These are phyloP conservation scores for Penicillium waksmanii DNA, from an alignment of 495 filamentous ascomycete genomes.

Conservation along the genomic window DNA sequence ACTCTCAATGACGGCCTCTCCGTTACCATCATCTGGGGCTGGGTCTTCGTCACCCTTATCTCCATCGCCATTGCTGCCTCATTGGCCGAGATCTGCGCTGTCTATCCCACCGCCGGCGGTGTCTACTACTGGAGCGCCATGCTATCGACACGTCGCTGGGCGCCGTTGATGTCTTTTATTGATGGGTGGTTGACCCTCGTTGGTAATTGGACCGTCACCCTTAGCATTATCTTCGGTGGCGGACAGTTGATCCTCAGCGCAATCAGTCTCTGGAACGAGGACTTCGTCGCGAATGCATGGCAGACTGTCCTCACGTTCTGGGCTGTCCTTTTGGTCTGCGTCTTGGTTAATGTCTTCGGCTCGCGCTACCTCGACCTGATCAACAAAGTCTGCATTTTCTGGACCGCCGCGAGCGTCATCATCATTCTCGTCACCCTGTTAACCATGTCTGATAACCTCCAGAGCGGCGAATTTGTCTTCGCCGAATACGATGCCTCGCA, in stretches of 20 bases:
- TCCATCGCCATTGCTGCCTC: constrained; percentile 72
- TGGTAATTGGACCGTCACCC: constrained; percentile 66
- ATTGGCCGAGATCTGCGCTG: constrained; percentile 75
- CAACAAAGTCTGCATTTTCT: constrained; percentile 70
- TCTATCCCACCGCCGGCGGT: constrained; percentile 70
- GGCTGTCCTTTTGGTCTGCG: constrained; percentile 63
- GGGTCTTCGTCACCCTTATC: constrained; percentile 70
- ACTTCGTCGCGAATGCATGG: constrained; percentile 63
- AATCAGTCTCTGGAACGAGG: constrained; percentile 63
- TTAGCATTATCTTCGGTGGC: constrained; percentile 54
- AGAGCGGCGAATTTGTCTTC: constrained; percentile 63
- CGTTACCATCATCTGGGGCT: constrained; percentile 70
- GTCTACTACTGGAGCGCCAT: constrained; percentile 81
- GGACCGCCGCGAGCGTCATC: constrained; percentile 63
- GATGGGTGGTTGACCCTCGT: constrained; percentile 77
- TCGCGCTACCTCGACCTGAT: constrained; percentile 63
- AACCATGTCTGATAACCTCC: constrained; percentile 56
- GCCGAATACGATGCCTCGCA: constrained; percentile 60
- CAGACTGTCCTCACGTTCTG: constrained; percentile 69
- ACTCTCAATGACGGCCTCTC: constrained; percentile 67
- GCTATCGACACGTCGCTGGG: constrained; percentile 57
- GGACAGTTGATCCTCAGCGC: constrained; percentile 64
- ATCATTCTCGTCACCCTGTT: constrained; percentile 63
- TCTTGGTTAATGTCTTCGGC: constrained; percentile 60
- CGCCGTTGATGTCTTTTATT: constrained; percentile 66